Evolutionary conservation across 208 protist genomes (phyloP).

Genomic region (Leptomonas pyrrhocoris): DNA sequence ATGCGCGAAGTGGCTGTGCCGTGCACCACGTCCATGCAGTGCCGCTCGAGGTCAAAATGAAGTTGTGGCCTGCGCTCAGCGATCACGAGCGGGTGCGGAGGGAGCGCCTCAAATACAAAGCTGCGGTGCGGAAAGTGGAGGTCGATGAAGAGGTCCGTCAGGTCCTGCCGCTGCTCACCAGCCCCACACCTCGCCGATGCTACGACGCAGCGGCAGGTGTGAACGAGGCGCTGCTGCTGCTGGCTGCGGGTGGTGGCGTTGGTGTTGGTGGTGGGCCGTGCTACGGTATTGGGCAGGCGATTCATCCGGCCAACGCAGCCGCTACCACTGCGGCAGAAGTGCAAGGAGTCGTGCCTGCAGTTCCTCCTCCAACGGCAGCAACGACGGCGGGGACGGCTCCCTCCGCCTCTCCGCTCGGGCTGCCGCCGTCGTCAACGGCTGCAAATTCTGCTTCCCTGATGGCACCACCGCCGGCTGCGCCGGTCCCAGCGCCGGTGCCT

Average conservation of each 20-base stretch:
- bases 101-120: conserved; percentile 71
- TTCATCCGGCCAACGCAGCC: not conserved
- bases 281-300: conserved; percentile 35
- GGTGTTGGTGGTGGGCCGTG: not conserved
- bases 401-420: not conserved
- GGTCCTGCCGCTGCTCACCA: conserved; percentile 53
- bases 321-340: not conserved
- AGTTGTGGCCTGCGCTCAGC: conserved; percentile 81
- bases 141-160: conserved; percentile 49
- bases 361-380: not conserved
- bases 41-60: conserved; percentile 78
- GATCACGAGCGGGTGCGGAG: conserved; percentile 82
- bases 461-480: not conserved
- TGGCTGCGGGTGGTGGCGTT: conserved; percentile 3
- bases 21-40: conserved; percentile 33
- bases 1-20: conserved; percentile 5
- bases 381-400: not conserved
- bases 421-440: not conserved
- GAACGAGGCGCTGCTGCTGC: conserved; percentile 21
- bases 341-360: not conserved
- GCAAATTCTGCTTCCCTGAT: not conserved
- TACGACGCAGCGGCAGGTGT: conserved; percentile 5
- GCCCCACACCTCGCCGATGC: conserved; percentile 22
- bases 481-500: not conserved
- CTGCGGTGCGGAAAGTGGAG: conserved; percentile 45